Conservation (phyloP, 805 yeast genomes). For the Blastobotrys chiropterorum region DNA sequence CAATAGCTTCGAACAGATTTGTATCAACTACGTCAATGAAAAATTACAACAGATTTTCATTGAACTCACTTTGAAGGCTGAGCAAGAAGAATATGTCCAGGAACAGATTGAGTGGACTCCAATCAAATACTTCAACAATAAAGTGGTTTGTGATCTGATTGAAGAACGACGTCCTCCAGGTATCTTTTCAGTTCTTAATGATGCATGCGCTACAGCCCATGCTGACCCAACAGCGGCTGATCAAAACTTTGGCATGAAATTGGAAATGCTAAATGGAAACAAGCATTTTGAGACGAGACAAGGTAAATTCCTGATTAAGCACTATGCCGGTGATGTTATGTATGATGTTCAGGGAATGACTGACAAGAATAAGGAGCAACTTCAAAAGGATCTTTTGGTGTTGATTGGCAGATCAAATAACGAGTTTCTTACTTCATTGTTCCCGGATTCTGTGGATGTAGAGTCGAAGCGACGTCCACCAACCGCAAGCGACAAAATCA, state of each 20-base stretch:
- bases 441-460: constrained; percentile 54
- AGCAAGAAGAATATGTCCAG: constrained; percentile 93
- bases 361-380: constrained; percentile 92
- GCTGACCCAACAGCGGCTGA: constrained; percentile 97
- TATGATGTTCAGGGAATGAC: constrained; percentile 88
- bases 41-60: constrained; percentile 95
- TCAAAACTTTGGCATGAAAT: constrained; percentile 87
- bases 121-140: constrained; percentile 90
- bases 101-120: constrained; percentile 98
- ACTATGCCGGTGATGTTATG: constrained; percentile 97
- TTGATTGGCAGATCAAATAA: constrained; percentile 67
- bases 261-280: constrained; percentile 74
- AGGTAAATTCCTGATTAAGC: constrained; percentile 82
- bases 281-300: constrained; percentile 87
- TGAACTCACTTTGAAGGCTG: constrained; percentile 90
- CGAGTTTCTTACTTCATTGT: constrained; percentile 49
- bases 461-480: constrained; percentile 82
- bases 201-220: constrained; percentile 96
- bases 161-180: constrained; percentile 96
- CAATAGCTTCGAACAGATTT: constrained; percentile 90
- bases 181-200: constrained; percentile 90
- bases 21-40: constrained; percentile 94
- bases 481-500: constrained; percentile 93
- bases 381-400: constrained; percentile 82
- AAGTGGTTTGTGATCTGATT: constrained; percentile 93